Evolutionary conservation across 768 basidiomycete species (phyloP), one percentile per base, ranked within the genome.

Genomic region (Boletus coccyginus): DNA sequence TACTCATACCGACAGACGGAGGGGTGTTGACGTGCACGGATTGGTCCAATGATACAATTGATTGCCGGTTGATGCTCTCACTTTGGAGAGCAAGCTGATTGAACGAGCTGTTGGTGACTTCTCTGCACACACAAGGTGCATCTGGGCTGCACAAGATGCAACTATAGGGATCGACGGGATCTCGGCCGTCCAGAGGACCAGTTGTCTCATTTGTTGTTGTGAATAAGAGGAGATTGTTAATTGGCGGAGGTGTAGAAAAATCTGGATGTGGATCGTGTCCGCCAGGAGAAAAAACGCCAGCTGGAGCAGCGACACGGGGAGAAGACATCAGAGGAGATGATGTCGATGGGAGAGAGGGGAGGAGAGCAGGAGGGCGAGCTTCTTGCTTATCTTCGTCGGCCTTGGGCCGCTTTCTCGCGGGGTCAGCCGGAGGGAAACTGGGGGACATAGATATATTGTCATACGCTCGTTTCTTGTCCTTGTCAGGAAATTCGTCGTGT

Each of bases 71-170:
- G 32, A 62, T 51, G 33, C 47, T 50, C 21, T 63, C 59, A 12
- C 52, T 54, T 46, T 45, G 66, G 39, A 57, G 50, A 42, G 61
- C 13, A 43, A 59, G 55, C n/a, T 53, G 63, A 27, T 56, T 58
- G 16, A 55, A 48, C 17, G 50, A 32, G 52, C 51, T 45, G 16
- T 38, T 52, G 44, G 13, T 43, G 43, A 87, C 75, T 67, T 90
- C 88, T 52, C 83, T 81, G 70, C 92, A 95, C 42, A 94, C 81
- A 65, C 93, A 95, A 40, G 85, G 81, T 16, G 80, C 80, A 56
- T 78, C 79, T 43, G 85, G 83, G 55, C 74, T 81, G 68, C 93
- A 94, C 70, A 92, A 84, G 3, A 90, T 87, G 67, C 92, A 94
- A 66, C 65, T 33, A 70, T 64, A 59, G 73, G 71, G 56, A 65